phyloP scores from a whole-genome alignment of 805 yeast genomes.

The Candida tammaniensis region DNA sequence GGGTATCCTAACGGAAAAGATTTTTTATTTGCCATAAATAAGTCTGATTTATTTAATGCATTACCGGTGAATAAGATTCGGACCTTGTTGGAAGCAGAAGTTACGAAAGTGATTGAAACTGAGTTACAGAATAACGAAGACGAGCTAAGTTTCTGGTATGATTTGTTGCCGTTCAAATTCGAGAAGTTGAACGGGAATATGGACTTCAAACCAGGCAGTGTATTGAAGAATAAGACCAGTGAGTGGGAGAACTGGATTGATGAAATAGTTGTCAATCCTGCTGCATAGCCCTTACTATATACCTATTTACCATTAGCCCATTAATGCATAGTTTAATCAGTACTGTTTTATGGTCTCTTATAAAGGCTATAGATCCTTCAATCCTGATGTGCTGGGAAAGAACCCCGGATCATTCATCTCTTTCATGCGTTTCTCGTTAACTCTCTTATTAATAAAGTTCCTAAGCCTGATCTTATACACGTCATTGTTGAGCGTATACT shows the following conservation, averaged over 20 bases:
- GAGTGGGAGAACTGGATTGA: conserved; percentile 79
- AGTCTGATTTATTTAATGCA: conserved; percentile 80
- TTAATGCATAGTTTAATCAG: too few species aligned
- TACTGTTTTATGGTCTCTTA: too few species aligned
- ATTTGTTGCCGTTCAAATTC: conserved; percentile 52
- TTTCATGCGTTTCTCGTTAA: conserved; percentile 26
- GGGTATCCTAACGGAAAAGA: conserved; percentile 66
- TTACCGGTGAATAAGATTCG: conserved; percentile 64
- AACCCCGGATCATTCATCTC: conserved; percentile 33
- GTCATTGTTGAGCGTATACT: conserved; percentile 37
- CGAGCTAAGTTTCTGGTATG: conserved; percentile 36
- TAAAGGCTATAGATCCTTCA: conserved; percentile 5
- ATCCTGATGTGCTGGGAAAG: conserved; percentile 35
- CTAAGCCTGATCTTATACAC: conserved; percentile 43
- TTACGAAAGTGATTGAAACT: conserved; percentile 52
- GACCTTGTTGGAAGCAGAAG: conserved; percentile 59
- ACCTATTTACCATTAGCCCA: too few species aligned
- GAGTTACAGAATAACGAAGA: conserved; percentile 44
- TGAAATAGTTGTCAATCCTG: conserved; percentile 61
- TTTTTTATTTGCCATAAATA: conserved; percentile 77
- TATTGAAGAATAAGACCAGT: conserved; percentile 50
- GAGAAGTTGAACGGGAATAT: conserved; percentile 70
- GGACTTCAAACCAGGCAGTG: conserved; percentile 72
- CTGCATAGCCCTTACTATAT: too few species aligned
- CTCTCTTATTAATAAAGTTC: conserved; percentile 30